Evolutionary conservation across 2,329 filamentous ascomycete genomes (phyloP).

Genomic region (Colletotrichum sp.): DNA sequence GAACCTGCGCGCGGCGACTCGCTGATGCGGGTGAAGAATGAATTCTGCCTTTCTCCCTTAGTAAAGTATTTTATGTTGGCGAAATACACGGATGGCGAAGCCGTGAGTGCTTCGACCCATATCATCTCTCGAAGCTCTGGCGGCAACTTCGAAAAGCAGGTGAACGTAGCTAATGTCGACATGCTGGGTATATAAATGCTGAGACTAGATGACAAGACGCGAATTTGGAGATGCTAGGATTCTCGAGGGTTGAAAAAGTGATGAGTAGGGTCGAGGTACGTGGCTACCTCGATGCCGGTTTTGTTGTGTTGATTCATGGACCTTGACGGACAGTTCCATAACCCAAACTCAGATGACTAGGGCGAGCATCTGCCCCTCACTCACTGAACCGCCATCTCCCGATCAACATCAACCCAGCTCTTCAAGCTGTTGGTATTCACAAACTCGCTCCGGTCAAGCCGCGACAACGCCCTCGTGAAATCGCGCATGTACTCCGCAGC

Average conservation of each 20-base stretch:
- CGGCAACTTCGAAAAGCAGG: not conserved
- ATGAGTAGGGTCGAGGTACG: not conserved
- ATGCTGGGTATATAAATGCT: not conserved
- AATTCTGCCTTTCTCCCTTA: too few relatives aligned
- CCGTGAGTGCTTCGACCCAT: not conserved
- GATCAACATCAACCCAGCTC: constrained; percentile 33
- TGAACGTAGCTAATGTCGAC: not conserved
- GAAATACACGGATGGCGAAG: not conserved
- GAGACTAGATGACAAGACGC: not conserved
- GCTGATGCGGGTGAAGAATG: not conserved
- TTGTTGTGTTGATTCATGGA: not conserved
- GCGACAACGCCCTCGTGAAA: constrained; percentile 30
- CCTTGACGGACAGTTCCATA: not conserved
- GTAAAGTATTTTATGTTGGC: too few relatives aligned
- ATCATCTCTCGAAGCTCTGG: not conserved
- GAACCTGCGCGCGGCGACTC: not conserved
- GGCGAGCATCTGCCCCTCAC: too few relatives aligned
- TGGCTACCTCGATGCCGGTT: not conserved
- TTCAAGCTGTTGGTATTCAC: constrained; percentile 33
- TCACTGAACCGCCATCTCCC: not conserved
- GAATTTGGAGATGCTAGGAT: fast-evolving
- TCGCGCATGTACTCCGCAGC: constrained; percentile 33
- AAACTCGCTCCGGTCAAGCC: constrained; percentile 34
- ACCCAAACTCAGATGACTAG: not conserved
- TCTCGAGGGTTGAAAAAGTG: not conserved